A percentile compares a stretch with the other conserved stretches of the same genome.
Conservation (phyloP, 2,329 filamentous ascomycete species). For the Thyridium curvatum region DNA sequence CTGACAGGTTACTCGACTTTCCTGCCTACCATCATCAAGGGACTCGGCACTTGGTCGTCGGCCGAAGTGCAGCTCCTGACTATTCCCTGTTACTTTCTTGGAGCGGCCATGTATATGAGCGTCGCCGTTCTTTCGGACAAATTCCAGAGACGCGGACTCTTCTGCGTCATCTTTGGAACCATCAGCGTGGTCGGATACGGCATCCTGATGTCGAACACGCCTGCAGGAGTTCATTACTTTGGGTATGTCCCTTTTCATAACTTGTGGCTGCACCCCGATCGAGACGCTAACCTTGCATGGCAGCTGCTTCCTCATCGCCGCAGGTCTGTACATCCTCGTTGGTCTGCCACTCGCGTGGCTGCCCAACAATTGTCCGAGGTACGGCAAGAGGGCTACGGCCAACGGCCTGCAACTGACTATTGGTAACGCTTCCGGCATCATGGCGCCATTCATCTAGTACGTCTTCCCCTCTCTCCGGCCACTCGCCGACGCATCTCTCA, state of each 20-base stretch:
- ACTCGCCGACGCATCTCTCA: background rate
- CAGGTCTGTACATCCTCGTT: too few species aligned
- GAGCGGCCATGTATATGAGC: conserved; percentile 62
- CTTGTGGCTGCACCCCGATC: too few species aligned
- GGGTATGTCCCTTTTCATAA: conserved; percentile 27
- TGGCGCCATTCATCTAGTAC: conserved; percentile 61
- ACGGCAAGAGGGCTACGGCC: conserved; percentile 23
- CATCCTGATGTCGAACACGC: conserved; percentile 54
- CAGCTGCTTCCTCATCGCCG: conserved; percentile 31
- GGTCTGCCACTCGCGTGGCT: conserved; percentile 3
- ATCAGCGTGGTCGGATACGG: conserved; percentile 65
- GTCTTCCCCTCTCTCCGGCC: conserved; percentile 5
- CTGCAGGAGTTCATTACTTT: conserved; percentile 63
- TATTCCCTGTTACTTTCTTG: conserved; percentile 70
- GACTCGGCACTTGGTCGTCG: conserved; percentile 55
- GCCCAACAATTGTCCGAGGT: conserved; percentile 17
- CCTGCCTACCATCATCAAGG: conserved; percentile 70
- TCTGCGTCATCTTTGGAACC: conserved; percentile 53
- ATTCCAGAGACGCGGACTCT: conserved; percentile 58
- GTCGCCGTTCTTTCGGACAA: conserved; percentile 63
- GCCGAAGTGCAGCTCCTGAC: conserved; percentile 70
- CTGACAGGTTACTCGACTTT: conserved; percentile 65
- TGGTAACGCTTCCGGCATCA: conserved; percentile 66
- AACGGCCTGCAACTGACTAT: conserved; percentile 65
- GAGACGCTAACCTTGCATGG: too few species aligned